Base-by-base conservation (phyloP, 1,284 basidiomycete genomes). In the Cryptococcus sp. region DNA sequence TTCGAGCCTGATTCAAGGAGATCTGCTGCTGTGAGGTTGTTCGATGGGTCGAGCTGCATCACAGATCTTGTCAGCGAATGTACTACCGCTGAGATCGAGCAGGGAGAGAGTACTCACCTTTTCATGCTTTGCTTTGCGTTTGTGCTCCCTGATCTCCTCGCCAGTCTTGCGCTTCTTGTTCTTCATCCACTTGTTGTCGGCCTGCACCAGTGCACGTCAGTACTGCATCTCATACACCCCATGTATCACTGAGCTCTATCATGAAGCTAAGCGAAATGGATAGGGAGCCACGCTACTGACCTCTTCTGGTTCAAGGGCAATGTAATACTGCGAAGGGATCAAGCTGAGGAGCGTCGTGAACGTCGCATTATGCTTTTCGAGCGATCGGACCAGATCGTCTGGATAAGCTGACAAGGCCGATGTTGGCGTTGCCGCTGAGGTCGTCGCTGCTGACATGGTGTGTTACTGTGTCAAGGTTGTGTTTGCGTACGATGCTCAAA, bases 311-410 rank as follows among this genome's bases (percentile, higher is more conserved):
- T 90, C 88, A 51, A 84, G 84, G 13, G 85, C 83, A 27, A 94
- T 81, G 77, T 95, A 96, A 74, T 89, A 92, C 81, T 88, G 88
- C 10, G 91, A 85, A 0, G 93, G 93, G 58, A 96, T 94, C 43
- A 94, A 84, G 50, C 83, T 85, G 3, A 95, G 80, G 1, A 95
- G 81, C 0, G 85, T 82, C 70, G 91, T 90, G 67, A 96, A 95
- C 0, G 86, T 85, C 40, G 84, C 83, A 73, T 96, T 94, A 79
- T 94, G 91, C 50, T 80, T 80, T 72, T 91, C 88, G 42, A 96
- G 79, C 3, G 90, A 91, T 7, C 82, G 78, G 53, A 84, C 82
- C 5, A 93, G 82, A 0, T 80, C 80, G 11, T 81, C 75, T 6
- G 78, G 68, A 8, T 83, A 64, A 8, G 85, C 86, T 15, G 57